A percentile compares a stretch with the other conserved stretches of the same genome.
Evolutionary conservation across 2,329 filamentous ascomycete genomes (phyloP).

Genomic region (Sclerotiophoma versabilis): DNA sequence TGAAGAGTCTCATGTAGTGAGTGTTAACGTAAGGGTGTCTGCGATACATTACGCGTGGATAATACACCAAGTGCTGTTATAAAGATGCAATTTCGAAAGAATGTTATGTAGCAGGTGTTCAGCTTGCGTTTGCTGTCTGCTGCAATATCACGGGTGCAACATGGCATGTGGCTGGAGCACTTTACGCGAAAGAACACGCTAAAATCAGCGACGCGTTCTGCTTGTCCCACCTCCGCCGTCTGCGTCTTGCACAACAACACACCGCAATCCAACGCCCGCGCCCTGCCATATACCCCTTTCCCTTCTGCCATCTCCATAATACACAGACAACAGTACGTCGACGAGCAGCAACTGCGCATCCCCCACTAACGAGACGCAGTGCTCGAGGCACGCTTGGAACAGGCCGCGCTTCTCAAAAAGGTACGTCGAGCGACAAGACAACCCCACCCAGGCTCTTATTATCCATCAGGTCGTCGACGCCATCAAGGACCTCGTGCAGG

Average conservation of each 20-base stretch:
- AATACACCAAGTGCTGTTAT: no score
- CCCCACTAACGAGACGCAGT: constrained; percentile 57
- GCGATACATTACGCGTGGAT: no score
- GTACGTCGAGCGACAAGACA: constrained; percentile 53
- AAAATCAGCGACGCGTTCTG: constrained; percentile 12
- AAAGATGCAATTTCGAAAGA: no score
- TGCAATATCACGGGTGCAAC: no score
- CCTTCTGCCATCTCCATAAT: constrained; percentile 1
- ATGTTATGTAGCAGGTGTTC: no score
- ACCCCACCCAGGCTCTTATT: constrained; percentile 19
- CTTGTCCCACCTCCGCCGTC: constrained; percentile 9
- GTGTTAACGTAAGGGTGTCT: no score
- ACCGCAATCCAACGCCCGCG: neutral
- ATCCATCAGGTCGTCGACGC: constrained; percentile 84
- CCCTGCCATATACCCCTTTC: constrained; percentile 2
- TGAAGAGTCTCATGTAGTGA: no score
- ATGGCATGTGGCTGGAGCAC: no score
- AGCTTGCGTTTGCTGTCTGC: no score
- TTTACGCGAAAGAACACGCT: constrained; percentile 14
- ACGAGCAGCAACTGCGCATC: neutral
- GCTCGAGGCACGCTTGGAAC: constrained; percentile 97
- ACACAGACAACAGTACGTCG: constrained; percentile 16
- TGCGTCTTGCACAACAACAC: constrained; percentile 11
- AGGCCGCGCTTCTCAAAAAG: constrained; percentile 95
- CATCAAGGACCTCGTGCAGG: constrained; percentile 98